Evolutionary conservation across 2,329 filamentous ascomycete species (phyloP).

Genomic region (Phialophora macrospora): DNA sequence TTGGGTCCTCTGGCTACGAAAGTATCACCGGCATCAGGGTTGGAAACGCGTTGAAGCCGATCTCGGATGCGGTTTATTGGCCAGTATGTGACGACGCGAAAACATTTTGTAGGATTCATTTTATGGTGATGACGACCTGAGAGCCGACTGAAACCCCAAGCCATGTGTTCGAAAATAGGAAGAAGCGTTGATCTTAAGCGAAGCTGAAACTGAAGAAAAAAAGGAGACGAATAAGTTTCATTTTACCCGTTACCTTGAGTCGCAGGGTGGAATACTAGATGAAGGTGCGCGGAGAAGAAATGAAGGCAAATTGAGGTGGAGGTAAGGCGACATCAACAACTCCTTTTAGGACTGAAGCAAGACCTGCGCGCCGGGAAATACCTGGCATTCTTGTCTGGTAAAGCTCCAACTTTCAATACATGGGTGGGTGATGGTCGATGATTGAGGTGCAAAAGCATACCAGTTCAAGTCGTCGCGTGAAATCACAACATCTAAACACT

Average conservation of each 20-base stretch:
- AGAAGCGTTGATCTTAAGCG: neutral
- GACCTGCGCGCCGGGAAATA: neutral
- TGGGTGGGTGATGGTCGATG: no score
- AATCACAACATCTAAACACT: no score
- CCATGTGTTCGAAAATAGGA: neutral
- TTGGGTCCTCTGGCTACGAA: neutral
- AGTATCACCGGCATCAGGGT: neutral
- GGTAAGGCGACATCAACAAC: neutral
- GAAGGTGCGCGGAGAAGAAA: neutral
- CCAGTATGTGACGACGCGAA: neutral
- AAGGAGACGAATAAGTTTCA: neutral
- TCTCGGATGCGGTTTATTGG: neutral
- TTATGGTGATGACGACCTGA: no score
- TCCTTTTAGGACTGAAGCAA: neutral
- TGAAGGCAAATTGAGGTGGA: neutral
- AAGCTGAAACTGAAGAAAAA: neutral
- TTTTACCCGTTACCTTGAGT: neutral
- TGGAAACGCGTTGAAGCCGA: neutral
- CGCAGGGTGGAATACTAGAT: neutral
- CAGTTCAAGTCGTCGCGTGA: no score
- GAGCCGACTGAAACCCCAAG: no score
- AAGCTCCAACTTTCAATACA: neutral
- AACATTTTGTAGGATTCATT: neutral
- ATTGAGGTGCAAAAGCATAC: no score
- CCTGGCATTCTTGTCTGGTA: neutral